Evolutionary conservation across 805 yeast genomes (phyloP).

Genomic region (Cyberlindnera veronae): DNA sequence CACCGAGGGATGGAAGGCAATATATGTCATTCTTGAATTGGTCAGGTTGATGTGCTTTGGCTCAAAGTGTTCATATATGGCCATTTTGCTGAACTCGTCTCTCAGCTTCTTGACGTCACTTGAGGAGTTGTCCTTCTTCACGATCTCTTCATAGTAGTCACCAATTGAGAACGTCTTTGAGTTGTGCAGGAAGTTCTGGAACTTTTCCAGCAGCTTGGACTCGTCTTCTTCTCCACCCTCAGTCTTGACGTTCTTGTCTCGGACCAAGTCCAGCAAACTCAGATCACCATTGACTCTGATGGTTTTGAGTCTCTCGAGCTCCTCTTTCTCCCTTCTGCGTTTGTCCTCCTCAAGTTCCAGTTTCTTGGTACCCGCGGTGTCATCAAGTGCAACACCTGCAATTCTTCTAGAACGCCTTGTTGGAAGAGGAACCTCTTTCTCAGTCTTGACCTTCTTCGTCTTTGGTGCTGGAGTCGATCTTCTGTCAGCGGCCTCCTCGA

Average conservation of each 20-base stretch:
- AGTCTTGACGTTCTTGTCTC: constrained; percentile 31
- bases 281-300: constrained; percentile 66
- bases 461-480: constrained; percentile 10
- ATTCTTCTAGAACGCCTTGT: constrained; percentile 74
- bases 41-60: constrained; percentile 72
- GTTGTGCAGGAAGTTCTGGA: constrained; percentile 28
- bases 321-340: constrained; percentile 35
- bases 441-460: constrained; percentile 21
- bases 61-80: constrained; percentile 52
- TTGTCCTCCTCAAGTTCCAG: constrained; percentile 25
- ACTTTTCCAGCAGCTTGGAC: constrained; percentile 31
- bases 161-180: constrained; percentile 52
- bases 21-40: constrained; percentile 64
- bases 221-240: constrained; percentile 28
- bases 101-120: constrained; percentile 46
- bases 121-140: constrained; percentile 33
- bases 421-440: constrained; percentile 39
- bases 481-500: constrained; percentile 28
- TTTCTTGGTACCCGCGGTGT: constrained; percentile 30
- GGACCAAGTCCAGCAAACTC: constrained; percentile 55
- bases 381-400: constrained; percentile 66
- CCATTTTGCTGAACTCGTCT: constrained; percentile 48
- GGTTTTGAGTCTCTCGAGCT: constrained; percentile 47
- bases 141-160: constrained; percentile 59
- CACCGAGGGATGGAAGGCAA: constrained; percentile 72